Percentiles rank a stretch among this genome's conserved stretches.
Conservation (phyloP, 169 alveolate species). For the Amoebophrya sp. region DNA sequence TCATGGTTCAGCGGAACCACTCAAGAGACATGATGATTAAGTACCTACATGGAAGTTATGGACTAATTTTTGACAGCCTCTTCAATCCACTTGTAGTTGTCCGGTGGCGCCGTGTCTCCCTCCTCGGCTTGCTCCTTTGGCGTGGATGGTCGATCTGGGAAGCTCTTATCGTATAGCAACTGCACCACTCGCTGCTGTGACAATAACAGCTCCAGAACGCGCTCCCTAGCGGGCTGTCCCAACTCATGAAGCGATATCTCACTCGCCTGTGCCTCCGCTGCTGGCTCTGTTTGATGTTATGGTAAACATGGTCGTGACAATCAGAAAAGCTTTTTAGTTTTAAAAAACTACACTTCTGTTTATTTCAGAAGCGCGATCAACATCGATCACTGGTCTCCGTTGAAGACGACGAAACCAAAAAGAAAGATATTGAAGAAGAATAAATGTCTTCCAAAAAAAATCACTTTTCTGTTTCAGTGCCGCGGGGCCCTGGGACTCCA, state of each 20-base stretch:
- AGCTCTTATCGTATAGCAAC: slow-evolving; percentile 1
- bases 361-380: too few relatives aligned
- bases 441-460: background rate
- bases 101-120: background rate
- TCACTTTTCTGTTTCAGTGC: background rate
- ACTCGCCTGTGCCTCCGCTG: background rate
- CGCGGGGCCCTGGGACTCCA: background rate
- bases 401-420: background rate
- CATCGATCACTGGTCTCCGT: too few relatives aligned
- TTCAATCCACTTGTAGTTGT: background rate
- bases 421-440: background rate
- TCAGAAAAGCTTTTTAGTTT: too few relatives aligned
- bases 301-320: too few relatives aligned
- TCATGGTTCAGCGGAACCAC: background rate
- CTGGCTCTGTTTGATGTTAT: too few relatives aligned
- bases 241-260: background rate
- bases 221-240: slow-evolving; percentile 26
- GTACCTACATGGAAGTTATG: too few relatives aligned
- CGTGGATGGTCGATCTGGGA: background rate
- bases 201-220: slow-evolving; percentile 33
- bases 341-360: too few relatives aligned
- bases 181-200: slow-evolving; percentile 29
- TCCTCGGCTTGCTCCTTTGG: background rate
- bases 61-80: background rate
- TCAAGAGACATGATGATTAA: too few relatives aligned